Evolutionary conservation across 805 yeast genomes (phyloP).

Genomic region (Suhomyces faveliae): DNA sequence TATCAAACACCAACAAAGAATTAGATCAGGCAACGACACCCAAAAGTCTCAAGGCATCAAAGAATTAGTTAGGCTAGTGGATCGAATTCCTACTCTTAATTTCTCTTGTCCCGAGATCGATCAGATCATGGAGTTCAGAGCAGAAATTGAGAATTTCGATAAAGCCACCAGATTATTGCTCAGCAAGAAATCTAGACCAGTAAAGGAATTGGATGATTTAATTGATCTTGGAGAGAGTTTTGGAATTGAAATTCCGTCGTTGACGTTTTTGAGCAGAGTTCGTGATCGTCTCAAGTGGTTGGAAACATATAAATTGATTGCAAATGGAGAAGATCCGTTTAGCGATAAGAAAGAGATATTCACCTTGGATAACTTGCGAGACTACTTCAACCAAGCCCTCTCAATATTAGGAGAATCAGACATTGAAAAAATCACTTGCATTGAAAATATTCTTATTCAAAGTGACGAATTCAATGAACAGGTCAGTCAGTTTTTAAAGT

Average conservation of each 20-base stretch:
- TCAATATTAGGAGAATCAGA: constrained; percentile 18
- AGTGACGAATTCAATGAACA: constrained; percentile 26
- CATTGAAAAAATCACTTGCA: constrained; percentile 31
- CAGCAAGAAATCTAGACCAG: constrained; percentile 28
- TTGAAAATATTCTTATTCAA: constrained; percentile 26
- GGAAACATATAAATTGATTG: constrained; percentile 28
- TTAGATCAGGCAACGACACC: constrained; percentile 31
- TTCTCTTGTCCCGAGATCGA: constrained; percentile 59
- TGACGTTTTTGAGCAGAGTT: constrained; percentile 35
- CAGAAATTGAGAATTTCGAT: constrained; percentile 53
- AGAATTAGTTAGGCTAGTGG: constrained; percentile 39
- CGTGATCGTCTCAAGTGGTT: constrained; percentile 37
- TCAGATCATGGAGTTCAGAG: constrained; percentile 52
- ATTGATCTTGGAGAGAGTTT: constrained; percentile 58
- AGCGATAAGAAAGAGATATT: constrained; percentile 35
- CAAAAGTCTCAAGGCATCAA: constrained; percentile 9
- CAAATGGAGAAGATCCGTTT: constrained; percentile 41
- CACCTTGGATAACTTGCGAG: constrained; percentile 27
- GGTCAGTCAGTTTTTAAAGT: constrained; percentile 17
- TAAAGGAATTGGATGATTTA: constrained; percentile 51
- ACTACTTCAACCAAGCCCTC: constrained; percentile 28
- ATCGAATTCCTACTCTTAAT: constrained; percentile 48
- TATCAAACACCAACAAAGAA: constrained; percentile 51
- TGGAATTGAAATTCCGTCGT: constrained; percentile 54
- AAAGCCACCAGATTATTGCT: constrained; percentile 42